A percentile compares a stretch with the other conserved stretches of the same genome.
These are phyloP conservation scores for Lachancea kluyveri DNA, from an alignment of 805 yeast genomes.

Conservation along the genomic window DNA sequence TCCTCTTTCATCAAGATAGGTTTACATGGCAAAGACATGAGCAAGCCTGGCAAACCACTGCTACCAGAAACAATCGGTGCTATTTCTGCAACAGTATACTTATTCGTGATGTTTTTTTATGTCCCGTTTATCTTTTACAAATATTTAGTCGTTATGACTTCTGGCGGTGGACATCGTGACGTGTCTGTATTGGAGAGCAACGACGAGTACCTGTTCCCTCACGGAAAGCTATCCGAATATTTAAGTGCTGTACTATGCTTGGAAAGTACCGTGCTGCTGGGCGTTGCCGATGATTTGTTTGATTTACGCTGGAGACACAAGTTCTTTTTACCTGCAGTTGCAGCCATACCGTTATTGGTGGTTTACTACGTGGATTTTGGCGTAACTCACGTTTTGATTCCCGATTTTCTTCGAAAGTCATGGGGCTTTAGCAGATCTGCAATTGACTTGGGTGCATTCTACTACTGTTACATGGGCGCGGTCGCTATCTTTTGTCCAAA, in stretches of 20 bases:
- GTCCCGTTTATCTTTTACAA: constrained; percentile 85
- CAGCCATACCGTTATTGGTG: constrained; percentile 82
- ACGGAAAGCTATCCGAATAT: constrained; percentile 76
- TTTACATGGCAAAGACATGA: constrained; percentile 76
- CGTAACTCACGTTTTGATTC: constrained; percentile 80
- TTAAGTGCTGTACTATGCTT: constrained; percentile 78
- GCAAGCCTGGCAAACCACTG: constrained; percentile 66
- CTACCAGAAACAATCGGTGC: constrained; percentile 94
- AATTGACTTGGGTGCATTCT: constrained; percentile 71
- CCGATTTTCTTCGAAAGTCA: constrained; percentile 50
- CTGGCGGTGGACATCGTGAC: constrained; percentile 52
- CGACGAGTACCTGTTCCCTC: constrained; percentile 50
- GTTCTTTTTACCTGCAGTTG: constrained; percentile 90
- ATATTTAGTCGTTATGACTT: constrained; percentile 52
- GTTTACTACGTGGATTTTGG: constrained; percentile 94
- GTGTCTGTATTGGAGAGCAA: constrained; percentile 14
- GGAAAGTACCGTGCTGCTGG: constrained; percentile 77
- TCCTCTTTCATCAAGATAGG: constrained; percentile 70
- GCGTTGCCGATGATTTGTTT: constrained; percentile 89
- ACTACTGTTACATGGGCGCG: constrained; percentile 86
- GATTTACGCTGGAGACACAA: constrained; percentile 98
- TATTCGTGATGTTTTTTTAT: constrained; percentile 74
- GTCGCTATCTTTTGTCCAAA: constrained; percentile 93
- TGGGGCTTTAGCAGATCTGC: constrained; percentile 31
- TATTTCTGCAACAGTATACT: constrained; percentile 72